Evolutionary conservation across 345 rosid species (phyloP).

Genomic region (Murraya paniculata): DNA sequence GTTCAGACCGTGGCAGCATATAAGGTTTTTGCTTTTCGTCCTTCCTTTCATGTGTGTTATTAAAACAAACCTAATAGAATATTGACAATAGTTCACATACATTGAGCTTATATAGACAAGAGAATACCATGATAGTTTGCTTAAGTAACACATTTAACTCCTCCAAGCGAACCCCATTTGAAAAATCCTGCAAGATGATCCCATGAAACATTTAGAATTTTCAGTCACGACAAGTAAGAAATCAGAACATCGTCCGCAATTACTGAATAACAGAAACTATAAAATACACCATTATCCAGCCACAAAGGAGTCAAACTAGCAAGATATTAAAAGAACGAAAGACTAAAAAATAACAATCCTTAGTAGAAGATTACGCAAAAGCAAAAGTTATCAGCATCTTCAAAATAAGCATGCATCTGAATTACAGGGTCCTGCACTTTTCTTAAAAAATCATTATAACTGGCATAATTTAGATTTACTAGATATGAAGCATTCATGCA

Average conservation of each 20-base stretch:
- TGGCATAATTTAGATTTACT: neutral
- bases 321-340: neutral
- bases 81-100: neutral
- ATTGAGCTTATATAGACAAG: constrained; percentile 20
- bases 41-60: neutral
- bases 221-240: constrained; percentile 9
- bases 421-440: neutral
- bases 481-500: neutral
- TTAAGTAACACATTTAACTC: constrained; percentile 79
- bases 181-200: constrained; percentile 65
- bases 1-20: neutral
- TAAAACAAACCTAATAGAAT: constrained; percentile 2
- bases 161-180: constrained; percentile 87
- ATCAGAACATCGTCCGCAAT: neutral
- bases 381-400: neutral
- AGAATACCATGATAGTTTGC: constrained; percentile 85
- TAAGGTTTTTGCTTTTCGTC: neutral
- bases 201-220: constrained; percentile 16
- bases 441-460: neutral
- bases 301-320: constrained; percentile 11
- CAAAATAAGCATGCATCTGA: neutral
- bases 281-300: constrained; percentile 16
- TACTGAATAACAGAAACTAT: neutral
- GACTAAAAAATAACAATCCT: neutral
- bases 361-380: neutral